A percentile compares a stretch with the other conserved stretches of the same genome.
phyloP scores from a whole-genome alignment of 352 stramenopile species.

The Halophytophthora batemanensis region DNA sequence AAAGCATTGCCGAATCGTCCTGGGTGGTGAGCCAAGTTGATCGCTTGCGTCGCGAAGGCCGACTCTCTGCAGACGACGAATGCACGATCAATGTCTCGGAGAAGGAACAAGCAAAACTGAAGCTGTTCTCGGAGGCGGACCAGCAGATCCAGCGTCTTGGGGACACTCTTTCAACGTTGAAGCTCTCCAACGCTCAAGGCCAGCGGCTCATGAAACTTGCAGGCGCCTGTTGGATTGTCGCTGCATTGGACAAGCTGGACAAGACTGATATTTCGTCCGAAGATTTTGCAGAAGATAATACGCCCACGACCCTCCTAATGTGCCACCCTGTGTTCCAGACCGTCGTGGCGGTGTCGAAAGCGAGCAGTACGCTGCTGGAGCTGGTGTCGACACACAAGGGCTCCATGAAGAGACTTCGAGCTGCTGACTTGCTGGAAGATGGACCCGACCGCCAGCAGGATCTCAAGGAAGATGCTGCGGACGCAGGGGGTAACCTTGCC shows the following conservation, averaged over 20 bases:
- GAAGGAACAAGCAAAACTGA: neutral
- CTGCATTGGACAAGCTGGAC: slow-evolving; percentile 13
- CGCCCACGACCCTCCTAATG: slow-evolving; percentile 7
- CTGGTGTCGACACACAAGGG: slow-evolving; percentile 49
- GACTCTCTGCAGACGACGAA: neutral
- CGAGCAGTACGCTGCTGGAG: slow-evolving; percentile 30
- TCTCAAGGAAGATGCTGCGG: slow-evolving; percentile 1
- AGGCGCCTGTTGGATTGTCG: slow-evolving; percentile 43
- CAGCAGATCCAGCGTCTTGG: slow-evolving; percentile 17
- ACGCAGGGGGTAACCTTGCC: slow-evolving; percentile 6
- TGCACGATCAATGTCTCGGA: neutral
- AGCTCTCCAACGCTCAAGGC: slow-evolving; percentile 60
- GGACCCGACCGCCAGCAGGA: slow-evolving; percentile 4
- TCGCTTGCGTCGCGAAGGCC: slow-evolving; percentile 2
- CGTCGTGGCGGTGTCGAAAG: slow-evolving; percentile 19
- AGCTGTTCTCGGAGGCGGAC: slow-evolving; percentile 10
- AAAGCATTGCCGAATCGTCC: slow-evolving; percentile 20
- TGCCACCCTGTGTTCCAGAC: slow-evolving; percentile 14
- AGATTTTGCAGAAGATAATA: neutral
- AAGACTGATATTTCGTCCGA: neutral
- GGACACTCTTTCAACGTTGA: slow-evolving; percentile 31
- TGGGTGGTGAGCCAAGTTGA: slow-evolving; percentile 12
- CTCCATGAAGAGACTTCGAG: slow-evolving; percentile 45
- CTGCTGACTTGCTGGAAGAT: slow-evolving; percentile 15
- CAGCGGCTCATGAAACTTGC: slow-evolving; percentile 52